Evolutionary conservation across 306 rosid species (phyloP), one percentile per base, ranked within the genome.

Genomic region (Lagenaria siceraria): DNA sequence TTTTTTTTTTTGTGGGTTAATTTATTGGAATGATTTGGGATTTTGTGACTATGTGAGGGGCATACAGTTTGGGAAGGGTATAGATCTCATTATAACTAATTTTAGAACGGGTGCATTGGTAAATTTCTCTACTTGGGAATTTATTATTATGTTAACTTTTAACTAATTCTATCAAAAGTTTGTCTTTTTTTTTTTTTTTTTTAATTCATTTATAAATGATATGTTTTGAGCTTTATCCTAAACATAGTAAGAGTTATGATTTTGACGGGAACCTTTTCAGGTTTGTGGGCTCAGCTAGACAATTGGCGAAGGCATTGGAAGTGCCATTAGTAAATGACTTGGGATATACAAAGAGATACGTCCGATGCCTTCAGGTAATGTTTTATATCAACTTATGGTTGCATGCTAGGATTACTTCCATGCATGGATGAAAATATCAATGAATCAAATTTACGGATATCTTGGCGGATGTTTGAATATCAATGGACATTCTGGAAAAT

Each of bases 341-440:
- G 83, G 99, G 99, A 80, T 96, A 96, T 84, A 92, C 98, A 2
- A 96, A 96, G 92, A 87, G 98, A 96, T 96, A 89, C 18, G 96
- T 96, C 22, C 90, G 98, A 66, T 96, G 99, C 86, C 91, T 96
- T 77, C 99, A 96, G 96, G 99, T 92, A 90, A 65, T 83, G 63
- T 81, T 78, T 31, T 49, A 60, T 62, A 56, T 27, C 52, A 15
- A 38, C 65, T 33, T n/a, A 18, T 53, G 48, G 51, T 52, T 51
- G 15, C 10, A 14, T 49, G 48, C 42, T 15, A 31, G 25, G 29
- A 31, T 29, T 43, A 74, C 25, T 53, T 51, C 18, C 49, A 53
- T 25, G 10, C 10, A 40, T 6, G 12, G 48, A 42, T 42, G 48
- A 42, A 42, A 42, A 42, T 10, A 42, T 42, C 3, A 11, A 42